Percentiles rank a stretch among this genome's conserved stretches.
Evolutionary conservation across 2,329 filamentous ascomycete genomes (phyloP).

Genomic region (Colletotrichum falcatum): DNA sequence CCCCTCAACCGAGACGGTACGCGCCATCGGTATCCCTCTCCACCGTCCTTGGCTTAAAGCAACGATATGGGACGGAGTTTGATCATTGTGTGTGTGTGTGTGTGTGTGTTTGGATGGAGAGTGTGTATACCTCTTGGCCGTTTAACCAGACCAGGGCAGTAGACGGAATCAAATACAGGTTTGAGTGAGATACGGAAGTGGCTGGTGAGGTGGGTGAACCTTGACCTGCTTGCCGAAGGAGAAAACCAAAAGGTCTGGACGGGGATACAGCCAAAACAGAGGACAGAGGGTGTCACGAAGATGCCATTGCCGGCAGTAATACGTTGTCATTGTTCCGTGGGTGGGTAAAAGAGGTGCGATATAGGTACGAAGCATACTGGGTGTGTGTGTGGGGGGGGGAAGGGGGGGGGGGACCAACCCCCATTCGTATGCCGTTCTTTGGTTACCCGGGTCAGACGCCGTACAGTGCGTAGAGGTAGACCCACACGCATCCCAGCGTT

Average conservation of each 20-base stretch:
- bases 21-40: neutral
- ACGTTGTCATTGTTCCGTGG: too few species aligned
- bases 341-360: neutral
- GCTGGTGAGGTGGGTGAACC: neutral
- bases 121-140: neutral
- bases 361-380: too few species aligned
- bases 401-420: neutral
- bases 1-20: neutral
- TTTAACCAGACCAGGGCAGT: neutral
- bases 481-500: constrained; percentile 21
- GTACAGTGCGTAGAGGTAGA: constrained; percentile 25
- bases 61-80: constrained; percentile 31
- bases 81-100: neutral
- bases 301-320: too few species aligned
- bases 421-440: constrained; percentile 33
- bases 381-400: too few species aligned
- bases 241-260: neutral
- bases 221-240: neutral
- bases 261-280: too few species aligned
- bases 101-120: neutral
- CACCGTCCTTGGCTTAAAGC: constrained; percentile 14
- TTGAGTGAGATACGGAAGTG: neutral
- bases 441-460: neutral
- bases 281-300: too few species aligned
- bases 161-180: neutral